phyloP scores from a whole-genome alignment of 1,139 yeast genomes.

The Komagataea norvegica region DNA sequence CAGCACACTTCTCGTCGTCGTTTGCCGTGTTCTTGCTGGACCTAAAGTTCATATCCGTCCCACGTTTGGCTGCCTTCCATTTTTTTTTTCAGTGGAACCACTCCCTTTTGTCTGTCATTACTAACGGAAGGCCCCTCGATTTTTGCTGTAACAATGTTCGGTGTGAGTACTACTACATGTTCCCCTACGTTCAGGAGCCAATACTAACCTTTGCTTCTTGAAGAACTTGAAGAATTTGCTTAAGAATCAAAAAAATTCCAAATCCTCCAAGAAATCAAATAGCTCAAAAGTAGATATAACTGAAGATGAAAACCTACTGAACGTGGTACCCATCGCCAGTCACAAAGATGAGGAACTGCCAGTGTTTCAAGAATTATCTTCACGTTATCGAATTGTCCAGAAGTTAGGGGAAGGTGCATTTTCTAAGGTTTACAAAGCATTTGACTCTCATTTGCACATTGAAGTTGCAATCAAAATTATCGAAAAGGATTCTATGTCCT shows the following conservation, averaged over 20 bases:
- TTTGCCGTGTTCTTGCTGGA: neutral
- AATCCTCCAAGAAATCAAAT: neutral
- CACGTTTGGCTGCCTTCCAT: too few species aligned
- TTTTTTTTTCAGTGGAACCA: neutral
- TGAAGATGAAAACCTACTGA: neutral
- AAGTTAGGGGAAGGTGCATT: slow-evolving; percentile 86
- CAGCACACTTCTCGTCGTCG: neutral
- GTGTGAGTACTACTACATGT: slow-evolving; percentile 13
- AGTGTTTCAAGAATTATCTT: slow-evolving; percentile 17
- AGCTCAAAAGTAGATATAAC: too few species aligned
- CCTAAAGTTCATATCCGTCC: neutral
- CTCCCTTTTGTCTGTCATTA: neutral
- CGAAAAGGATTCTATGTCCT: slow-evolving; percentile 51
- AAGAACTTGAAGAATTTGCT: slow-evolving; percentile 20
- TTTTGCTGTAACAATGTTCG: slow-evolving; percentile 13
- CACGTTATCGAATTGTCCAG: slow-evolving; percentile 29
- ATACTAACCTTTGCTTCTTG: neutral
- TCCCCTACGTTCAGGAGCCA: neutral
- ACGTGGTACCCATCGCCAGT: neutral
- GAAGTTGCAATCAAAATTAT: slow-evolving; percentile 81
- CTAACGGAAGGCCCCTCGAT: neutral
- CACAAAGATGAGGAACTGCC: slow-evolving; percentile 7
- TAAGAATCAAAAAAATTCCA: slow-evolving; percentile 5
- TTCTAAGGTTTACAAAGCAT: slow-evolving; percentile 76
- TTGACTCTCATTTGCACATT: slow-evolving; percentile 13